Conservation (phyloP, 805 yeast species). For the Lipomyces kockii region DNA sequence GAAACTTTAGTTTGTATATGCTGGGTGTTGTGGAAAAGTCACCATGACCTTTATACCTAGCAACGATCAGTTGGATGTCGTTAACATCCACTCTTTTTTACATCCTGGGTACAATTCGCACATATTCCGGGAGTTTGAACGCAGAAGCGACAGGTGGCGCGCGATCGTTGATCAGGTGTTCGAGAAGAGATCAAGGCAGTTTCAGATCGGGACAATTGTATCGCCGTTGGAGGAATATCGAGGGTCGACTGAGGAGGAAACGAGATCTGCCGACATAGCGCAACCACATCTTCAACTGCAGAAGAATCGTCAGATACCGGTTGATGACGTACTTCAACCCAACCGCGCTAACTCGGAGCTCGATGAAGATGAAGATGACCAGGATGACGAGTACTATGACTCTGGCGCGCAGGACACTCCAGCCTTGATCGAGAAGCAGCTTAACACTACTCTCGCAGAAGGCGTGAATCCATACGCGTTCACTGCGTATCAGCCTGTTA, state of each 20-base stretch:
- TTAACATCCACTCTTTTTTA: not conserved
- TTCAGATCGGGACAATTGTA: not conserved
- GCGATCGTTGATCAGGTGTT: constrained; percentile 5
- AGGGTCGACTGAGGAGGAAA: not conserved
- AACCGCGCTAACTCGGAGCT: not conserved
- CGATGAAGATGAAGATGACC: not conserved
- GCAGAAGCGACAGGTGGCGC: constrained; percentile 13
- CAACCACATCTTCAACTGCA: not conserved
- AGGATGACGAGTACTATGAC: not conserved
- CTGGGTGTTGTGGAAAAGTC: not conserved
- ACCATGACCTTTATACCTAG: not conserved
- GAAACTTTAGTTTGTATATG: not conserved
- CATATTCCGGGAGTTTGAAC: constrained; percentile 10
- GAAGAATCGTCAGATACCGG: not conserved
- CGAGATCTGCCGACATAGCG: not conserved
- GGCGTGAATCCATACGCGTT: not conserved
- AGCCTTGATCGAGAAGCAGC: not conserved
- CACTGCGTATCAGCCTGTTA: not conserved
- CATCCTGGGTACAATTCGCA: not conserved
- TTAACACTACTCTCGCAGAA: not conserved
- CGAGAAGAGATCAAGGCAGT: not conserved
- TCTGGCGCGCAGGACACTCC: not conserved
- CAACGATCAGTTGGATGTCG: not conserved
- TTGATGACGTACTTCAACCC: not conserved
- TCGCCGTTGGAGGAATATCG: not conserved